Percentiles rank a stretch among this genome's conserved stretches.
These are phyloP conservation scores for Blastobotrys indianensis DNA, from an alignment of 1,139 yeast genomes.

Conservation along the genomic window DNA sequence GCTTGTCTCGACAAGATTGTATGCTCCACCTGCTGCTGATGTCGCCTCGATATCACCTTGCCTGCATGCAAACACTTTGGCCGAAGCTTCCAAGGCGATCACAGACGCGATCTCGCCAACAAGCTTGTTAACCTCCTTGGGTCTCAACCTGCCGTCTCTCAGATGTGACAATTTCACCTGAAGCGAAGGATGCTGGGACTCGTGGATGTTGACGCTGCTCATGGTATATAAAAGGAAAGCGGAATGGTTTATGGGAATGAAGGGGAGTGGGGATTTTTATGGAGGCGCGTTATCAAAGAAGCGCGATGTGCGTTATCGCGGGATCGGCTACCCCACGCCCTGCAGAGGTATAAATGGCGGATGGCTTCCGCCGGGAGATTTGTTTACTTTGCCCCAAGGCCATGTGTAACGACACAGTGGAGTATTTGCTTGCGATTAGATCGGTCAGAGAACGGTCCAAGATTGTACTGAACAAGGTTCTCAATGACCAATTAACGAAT, in stretches of 20 bases:
- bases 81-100: slow-evolving; percentile 31
- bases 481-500: slow-evolving; percentile 36
- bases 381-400: background rate
- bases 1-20: slow-evolving; percentile 10
- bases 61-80: slow-evolving; percentile 15
- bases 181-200: slow-evolving; percentile 29
- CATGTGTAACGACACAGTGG: slow-evolving; percentile 16
- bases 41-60: slow-evolving; percentile 11
- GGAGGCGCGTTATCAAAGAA: too few species aligned
- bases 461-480: slow-evolving; percentile 38
- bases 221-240: background rate
- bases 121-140: slow-evolving; percentile 23
- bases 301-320: too few species aligned
- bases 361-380: too few species aligned
- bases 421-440: slow-evolving; percentile 41
- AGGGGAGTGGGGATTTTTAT: background rate
- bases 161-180: slow-evolving; percentile 28
- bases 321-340: too few species aligned
- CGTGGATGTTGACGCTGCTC: slow-evolving; percentile 20
- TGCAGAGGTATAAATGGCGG: too few species aligned
- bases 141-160: slow-evolving; percentile 21
- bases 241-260: background rate
- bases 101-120: slow-evolving; percentile 27
- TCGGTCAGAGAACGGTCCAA: slow-evolving; percentile 49
- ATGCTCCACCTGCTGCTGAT: slow-evolving; percentile 5